Conservation (phyloP, 192 early-diverging fungal species). For the Podila verticillata region DNA sequence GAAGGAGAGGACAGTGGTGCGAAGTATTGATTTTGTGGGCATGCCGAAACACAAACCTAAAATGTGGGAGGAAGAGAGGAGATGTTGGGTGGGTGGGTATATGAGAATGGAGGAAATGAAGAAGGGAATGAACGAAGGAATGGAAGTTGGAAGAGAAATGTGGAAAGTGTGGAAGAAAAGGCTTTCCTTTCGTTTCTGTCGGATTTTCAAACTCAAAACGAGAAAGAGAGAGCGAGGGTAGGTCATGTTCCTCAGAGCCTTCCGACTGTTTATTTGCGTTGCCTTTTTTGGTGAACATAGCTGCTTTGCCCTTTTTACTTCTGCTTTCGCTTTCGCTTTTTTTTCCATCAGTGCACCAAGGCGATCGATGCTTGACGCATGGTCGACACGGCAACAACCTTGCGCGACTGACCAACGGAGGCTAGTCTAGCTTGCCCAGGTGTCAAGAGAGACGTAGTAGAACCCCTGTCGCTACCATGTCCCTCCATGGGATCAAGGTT, state of each 20-base stretch:
- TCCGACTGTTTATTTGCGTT: background rate
- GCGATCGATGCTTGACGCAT: slow-evolving; percentile 26
- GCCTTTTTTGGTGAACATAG: background rate
- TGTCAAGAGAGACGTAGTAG: too few species aligned
- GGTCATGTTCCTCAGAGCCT: background rate
- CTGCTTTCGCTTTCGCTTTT: background rate
- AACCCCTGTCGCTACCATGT: background rate
- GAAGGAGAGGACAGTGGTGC: too few species aligned
- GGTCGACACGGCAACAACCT: slow-evolving; percentile 16
- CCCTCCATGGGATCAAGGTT: background rate
- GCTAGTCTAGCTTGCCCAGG: too few species aligned
- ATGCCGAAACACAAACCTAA: too few species aligned
- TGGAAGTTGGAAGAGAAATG: slow-evolving; percentile 6
- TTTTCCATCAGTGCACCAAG: slow-evolving; percentile 4
- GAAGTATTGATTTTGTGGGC: too few species aligned
- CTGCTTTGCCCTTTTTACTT: background rate
- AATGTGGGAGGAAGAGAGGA: too few species aligned
- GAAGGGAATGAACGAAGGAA: slow-evolving; percentile 13
- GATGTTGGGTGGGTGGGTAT: background rate
- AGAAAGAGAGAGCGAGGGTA: background rate
- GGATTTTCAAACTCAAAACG: background rate
- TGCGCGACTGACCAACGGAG: background rate
- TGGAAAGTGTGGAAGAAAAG: background rate
- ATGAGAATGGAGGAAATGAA: slow-evolving; percentile 7
- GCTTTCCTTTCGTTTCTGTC: background rate